Evolutionary conservation across 495 filamentous ascomycete species (phyloP).

Genomic region (Hypoxylon cercidicola): DNA sequence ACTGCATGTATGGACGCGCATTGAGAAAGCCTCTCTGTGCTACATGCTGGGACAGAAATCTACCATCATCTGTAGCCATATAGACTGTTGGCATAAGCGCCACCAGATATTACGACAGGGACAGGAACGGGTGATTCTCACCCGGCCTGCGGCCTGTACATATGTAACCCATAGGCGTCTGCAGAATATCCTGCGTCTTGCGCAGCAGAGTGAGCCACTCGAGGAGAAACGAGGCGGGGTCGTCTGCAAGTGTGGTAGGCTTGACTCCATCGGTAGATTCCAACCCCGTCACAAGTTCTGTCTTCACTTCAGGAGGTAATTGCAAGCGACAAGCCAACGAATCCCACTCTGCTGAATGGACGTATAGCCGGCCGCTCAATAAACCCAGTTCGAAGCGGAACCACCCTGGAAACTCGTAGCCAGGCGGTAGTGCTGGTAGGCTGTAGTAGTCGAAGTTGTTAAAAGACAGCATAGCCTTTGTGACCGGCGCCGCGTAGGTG

Average conservation of each 20-base stretch:
- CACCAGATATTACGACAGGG: not conserved
- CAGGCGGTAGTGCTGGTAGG: constrained; percentile 54
- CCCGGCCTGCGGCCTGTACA: constrained; percentile 54
- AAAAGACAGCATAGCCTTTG: constrained; percentile 63
- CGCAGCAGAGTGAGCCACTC: constrained; percentile 64
- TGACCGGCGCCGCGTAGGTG: constrained; percentile 64
- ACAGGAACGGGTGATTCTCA: constrained; percentile 52
- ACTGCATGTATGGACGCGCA: no score
- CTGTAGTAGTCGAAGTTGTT: constrained; percentile 59
- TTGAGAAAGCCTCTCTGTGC: no score
- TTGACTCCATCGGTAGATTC: not conserved
- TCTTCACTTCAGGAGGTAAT: constrained; percentile 7
- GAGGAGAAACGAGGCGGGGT: constrained; percentile 54
- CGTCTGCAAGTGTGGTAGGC: constrained; percentile 34
- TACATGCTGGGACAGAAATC: not conserved
- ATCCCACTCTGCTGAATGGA: constrained; percentile 54
- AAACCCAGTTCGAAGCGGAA: constrained; percentile 65
- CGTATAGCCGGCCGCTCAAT: constrained; percentile 66
- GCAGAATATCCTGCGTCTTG: constrained; percentile 61
- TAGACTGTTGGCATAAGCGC: not conserved
- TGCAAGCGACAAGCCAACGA: constrained; percentile 7
- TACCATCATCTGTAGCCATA: not conserved
- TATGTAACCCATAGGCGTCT: constrained; percentile 68
- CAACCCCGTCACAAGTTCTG: constrained; percentile 5
- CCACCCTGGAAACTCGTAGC: constrained; percentile 54